Base-by-base conservation (phyloP, 2,329 filamentous ascomycete species). In the Scedosporium boydii region DNA sequence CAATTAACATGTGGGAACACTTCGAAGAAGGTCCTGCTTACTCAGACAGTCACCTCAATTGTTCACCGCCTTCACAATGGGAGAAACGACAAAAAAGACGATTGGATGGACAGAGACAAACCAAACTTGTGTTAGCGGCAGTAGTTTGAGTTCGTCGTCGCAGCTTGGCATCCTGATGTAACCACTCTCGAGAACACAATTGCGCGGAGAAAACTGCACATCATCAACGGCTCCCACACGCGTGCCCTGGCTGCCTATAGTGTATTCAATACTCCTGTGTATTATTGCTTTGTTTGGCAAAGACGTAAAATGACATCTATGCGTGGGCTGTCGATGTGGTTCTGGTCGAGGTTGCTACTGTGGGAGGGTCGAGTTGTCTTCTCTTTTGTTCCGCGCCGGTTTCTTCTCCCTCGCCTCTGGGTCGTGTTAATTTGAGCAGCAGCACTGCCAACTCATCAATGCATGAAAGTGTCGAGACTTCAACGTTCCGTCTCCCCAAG, bases 401-500 rank as follows among this genome's bases (percentile, higher is more conserved):
- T 56, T 56, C 18, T 48, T 42, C 29, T 48, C 51, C 26, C 42
- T 51, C 46, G 26, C 14, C 59, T 60, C 44, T 59, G 51, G 51
- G 51, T 55, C 51, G 51, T 27, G 51, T 62, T 62, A 68, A 68
- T 67, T 66, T 69, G 66, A 67, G 67, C 66, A 68, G 61, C 55
- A 68, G 65, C 67, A 69, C 66, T 68, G 65, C 66, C 66, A 69
- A 70, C 61, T 62, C 61, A 62, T 62, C 61, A 62, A 26, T 62
- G 61, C 61, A 62, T 62, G 60, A 62, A 46, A 59, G 21, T 29
- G 23, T 46, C 59, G 27, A 60, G 42, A 51, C 59, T 60, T 58
- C 56, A 41, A 29, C 16, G 53, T 41, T 60, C 48, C 42, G 26
- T 53, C 16, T 26, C 57, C 44, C 46, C 38, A 44, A 42, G 27